Base-by-base conservation (phyloP, 805 yeast species). In the Candida montana region DNA sequence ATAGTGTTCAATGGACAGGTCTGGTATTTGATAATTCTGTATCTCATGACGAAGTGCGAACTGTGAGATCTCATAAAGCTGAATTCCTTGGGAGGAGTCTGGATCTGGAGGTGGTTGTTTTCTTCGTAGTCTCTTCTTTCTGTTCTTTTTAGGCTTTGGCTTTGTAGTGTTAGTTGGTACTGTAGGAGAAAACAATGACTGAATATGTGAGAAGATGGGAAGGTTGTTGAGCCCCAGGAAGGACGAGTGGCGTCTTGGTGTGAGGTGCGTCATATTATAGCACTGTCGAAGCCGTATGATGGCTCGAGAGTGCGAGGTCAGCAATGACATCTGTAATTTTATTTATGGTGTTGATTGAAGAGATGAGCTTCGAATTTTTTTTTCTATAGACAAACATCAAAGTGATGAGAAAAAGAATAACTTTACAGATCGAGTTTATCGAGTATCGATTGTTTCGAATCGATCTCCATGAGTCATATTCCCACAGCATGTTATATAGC, bases 301-400 rank as follows among this genome's bases (percentile, higher is more conserved):
- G 6, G 28, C 13, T 12, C 18, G 19, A 7, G 18, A 79, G 75
- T 26, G n/a, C 29, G n/a, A 26, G 7, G 26, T 23, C 7, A n/a
- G n/a, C n/a, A n/a, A n/a, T n/a, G n/a, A n/a, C n/a, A n/a, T n/a
- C n/a, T n/a, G n/a, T n/a, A n/a, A n/a, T n/a, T n/a, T n/a, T n/a
- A n/a, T n/a, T n/a, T n/a, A n/a, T n/a, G n/a, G n/a, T n/a, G n/a
- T n/a, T n/a, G n/a, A n/a, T n/a, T n/a, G n/a, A n/a, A n/a, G n/a
- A n/a, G n/a, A n/a, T n/a, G n/a, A n/a, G n/a, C n/a, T n/a, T n/a
- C n/a, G n/a, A n/a, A n/a, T n/a, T n/a, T n/a, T n/a, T n/a, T n/a
- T n/a, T n/a, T n/a, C n/a, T n/a, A n/a, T n/a, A n/a, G n/a, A n/a
- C n/a, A n/a, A n/a, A n/a, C n/a, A n/a, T n/a, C n/a, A n/a, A n/a